Evolutionary conservation across 2,329 filamentous ascomycete genomes (phyloP), one percentile per base, ranked within the genome.

Genomic region (Xylaria sp.): DNA sequence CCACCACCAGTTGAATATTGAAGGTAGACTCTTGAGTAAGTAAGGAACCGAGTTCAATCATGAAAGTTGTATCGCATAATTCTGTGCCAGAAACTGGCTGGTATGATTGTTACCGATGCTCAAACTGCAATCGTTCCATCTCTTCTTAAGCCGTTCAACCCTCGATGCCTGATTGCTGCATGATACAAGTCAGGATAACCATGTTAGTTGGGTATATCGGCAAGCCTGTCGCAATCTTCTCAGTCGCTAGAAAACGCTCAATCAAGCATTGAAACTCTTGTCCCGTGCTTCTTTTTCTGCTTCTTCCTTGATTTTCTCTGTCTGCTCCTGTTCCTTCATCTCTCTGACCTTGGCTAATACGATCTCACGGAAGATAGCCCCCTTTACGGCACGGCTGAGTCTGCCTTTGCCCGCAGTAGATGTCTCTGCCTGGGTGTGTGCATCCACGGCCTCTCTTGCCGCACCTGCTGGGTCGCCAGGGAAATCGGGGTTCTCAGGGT

Each of bases 261-360:
- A 67, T 73, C 66, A 77, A 69, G 71, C 69, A 33, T 72, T 74
- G 72, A 79, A 79, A 63, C 75, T 79, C 65, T 76, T 78, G 54
- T 76, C 80, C 74, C 79, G 82, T 51, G 79, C 82, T 71, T 87
- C 85, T 78, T 86, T 85, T 76, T 85, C 81, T 23, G 85, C 83
- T 73, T 86, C 84, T 75, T 90, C 84, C 80, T 89, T 84, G 82
- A 92, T 79, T 79, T 91, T 90, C 74, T 92, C 86, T 39, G 88
- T 88, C 78, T 94, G 90, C 78, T 97, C 92, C 76, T 94, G 88
- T 74, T 94, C 91, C 86, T 97, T 97, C 88, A 93, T 92, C 81
- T 97, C 94, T 69, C 92, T 89, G 55, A 97, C 94, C 84, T 98
- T 98, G 73, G 94, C 95, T 67, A 97, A 85, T 15, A 98, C 95